phyloP scores from a whole-genome alignment of 169 alveolate species.

The Plasmodium yoelii region DNA sequence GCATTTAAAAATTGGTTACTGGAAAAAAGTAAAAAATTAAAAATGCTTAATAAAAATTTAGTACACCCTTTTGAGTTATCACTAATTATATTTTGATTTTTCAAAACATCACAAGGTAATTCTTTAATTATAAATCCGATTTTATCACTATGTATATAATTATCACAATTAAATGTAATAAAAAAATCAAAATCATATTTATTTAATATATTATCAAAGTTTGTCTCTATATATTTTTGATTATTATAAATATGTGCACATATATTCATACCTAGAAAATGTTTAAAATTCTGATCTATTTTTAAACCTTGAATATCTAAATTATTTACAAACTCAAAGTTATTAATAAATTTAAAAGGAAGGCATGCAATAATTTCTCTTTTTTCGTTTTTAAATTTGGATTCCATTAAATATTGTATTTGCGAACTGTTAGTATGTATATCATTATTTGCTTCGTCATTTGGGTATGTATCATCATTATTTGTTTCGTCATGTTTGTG shows the following conservation, averaged over 20 bases:
- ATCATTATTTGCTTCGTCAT: too few species aligned
- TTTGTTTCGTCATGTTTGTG: too few species aligned
- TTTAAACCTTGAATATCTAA: conserved; percentile 30
- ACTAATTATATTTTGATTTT: not conserved
- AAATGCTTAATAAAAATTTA: conserved; percentile 3
- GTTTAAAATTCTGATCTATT: conserved; percentile 10
- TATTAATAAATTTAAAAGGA: conserved; percentile 55
- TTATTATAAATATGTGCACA: conserved; percentile 45
- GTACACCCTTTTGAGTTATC: not conserved
- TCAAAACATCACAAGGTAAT: too few species aligned
- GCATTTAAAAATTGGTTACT: conserved; percentile 27
- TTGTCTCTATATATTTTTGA: conserved; percentile 6
- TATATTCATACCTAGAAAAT: conserved; percentile 26
- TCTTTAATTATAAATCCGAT: conserved; percentile 1
- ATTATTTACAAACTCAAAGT: conserved; percentile 46
- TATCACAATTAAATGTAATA: conserved; percentile 26
- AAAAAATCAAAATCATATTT: conserved; percentile 40
- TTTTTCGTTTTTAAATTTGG: not conserved
- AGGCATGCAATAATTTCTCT: conserved; percentile 39
- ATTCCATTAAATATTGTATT: not conserved
- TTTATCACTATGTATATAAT: conserved; percentile 14
- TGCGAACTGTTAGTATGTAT: too few species aligned
- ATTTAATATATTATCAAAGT: conserved; percentile 33
- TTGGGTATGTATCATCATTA: not conserved
- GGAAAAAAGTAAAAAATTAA: conserved; percentile 38